Evolutionary conservation across 208 protist species (phyloP).

Genomic region (Leishmania lainsoni): DNA sequence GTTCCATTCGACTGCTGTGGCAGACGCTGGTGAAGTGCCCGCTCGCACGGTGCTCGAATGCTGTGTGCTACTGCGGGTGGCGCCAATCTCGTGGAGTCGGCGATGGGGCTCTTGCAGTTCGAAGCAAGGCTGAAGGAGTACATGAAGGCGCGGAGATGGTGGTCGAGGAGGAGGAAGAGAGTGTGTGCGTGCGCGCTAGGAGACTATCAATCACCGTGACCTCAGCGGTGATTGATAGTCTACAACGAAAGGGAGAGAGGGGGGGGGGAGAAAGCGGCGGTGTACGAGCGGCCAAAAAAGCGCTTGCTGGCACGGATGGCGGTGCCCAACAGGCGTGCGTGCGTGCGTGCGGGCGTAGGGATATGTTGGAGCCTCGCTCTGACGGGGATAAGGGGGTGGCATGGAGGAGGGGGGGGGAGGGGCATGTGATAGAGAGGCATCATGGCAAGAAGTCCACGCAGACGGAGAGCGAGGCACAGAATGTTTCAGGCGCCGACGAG

Average conservation of each 20-base stretch:
- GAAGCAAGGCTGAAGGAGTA: constrained; percentile 20
- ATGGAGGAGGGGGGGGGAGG: not conserved
- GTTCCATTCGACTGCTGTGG: not conserved
- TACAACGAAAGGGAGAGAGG: not conserved
- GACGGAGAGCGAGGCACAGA: not conserved
- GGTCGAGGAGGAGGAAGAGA: not conserved
- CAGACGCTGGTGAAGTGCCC: not conserved
- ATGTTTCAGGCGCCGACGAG: not conserved
- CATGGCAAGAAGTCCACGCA: no score
- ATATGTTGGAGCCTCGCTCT: not conserved
- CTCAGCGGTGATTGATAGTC: not conserved
- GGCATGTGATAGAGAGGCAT: not conserved
- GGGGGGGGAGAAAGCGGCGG: not conserved
- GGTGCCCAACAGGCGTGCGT: not conserved
- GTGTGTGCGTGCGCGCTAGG: not conserved
- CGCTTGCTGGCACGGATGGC: not conserved
- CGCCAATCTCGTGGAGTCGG: constrained; percentile 9
- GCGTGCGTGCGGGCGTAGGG: not conserved
- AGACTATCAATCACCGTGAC: not conserved
- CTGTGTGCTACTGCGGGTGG: constrained; percentile 2
- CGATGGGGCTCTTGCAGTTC: not conserved
- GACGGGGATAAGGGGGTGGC: not conserved
- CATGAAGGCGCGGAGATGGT: constrained; percentile 6
- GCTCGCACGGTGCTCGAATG: constrained; percentile 11
- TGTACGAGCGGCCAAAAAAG: not conserved